Conservation (phyloP, 139 green algal species). For the Gonium pectorale region DNA sequence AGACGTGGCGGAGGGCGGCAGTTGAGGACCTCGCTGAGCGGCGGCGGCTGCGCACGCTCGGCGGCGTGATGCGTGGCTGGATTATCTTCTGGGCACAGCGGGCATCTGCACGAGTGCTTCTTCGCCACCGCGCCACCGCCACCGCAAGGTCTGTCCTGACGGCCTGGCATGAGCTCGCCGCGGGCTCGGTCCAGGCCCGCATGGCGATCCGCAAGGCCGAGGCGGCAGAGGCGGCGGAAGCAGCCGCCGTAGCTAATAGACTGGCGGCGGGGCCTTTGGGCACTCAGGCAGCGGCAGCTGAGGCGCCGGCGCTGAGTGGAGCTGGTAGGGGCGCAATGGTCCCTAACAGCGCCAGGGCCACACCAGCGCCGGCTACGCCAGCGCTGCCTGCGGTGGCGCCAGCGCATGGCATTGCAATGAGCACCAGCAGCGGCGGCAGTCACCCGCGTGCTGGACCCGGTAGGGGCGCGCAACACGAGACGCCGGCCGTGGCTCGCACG, state of each 20-base stretch:
- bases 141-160: not conserved
- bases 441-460: not conserved
- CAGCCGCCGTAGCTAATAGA: not conserved
- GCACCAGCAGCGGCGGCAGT: not conserved
- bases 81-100: constrained; percentile 11
- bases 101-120: constrained; percentile 21
- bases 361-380: too few relatives aligned
- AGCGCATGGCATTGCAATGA: too few relatives aligned
- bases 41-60: not conserved
- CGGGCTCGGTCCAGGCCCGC: not conserved
- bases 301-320: too few relatives aligned
- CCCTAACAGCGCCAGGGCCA: too few relatives aligned
- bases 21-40: not conserved
- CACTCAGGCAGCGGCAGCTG: not conserved
- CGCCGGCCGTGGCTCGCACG: not conserved
- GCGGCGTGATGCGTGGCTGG: constrained; percentile 1
- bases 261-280: not conserved
- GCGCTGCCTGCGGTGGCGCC: too few relatives aligned
- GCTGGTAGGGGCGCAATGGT: not conserved
- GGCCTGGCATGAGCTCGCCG: not conserved
- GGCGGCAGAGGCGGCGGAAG: not conserved
- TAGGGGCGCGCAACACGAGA: too few relatives aligned
- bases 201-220: not conserved
- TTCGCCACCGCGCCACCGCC: not conserved
- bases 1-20: too few relatives aligned